These are phyloP conservation scores for Pluteus cervinus DNA, from an alignment of 768 basidiomycete species.

Conservation along the genomic window DNA sequence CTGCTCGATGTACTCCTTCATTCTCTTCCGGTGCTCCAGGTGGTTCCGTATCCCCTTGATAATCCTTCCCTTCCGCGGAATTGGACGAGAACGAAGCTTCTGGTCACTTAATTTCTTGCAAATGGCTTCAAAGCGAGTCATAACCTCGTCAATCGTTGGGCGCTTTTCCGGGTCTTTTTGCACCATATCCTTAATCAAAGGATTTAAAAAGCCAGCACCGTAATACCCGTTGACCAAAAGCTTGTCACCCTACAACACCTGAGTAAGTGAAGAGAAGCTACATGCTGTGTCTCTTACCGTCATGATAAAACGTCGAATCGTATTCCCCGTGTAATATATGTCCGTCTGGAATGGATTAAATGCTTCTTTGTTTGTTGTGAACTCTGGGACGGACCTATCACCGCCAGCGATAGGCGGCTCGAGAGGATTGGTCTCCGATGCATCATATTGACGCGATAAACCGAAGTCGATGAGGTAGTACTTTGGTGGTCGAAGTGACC, in stretches of 20 bases:
- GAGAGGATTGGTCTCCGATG: constrained; percentile 15
- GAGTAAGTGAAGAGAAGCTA: too few relatives aligned
- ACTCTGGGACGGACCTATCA: too few relatives aligned
- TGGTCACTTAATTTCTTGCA: constrained; percentile 6
- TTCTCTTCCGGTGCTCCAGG: too few relatives aligned
- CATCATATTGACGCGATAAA: constrained; percentile 18
- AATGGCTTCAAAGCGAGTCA: constrained; percentile 13
- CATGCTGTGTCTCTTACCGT: too few relatives aligned
- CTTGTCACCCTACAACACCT: background rate
- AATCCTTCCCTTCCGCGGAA: too few relatives aligned
- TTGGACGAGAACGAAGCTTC: constrained; percentile 20
- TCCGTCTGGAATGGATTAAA: constrained; percentile 37
- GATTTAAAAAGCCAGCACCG: constrained; percentile 11
- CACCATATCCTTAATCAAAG: constrained; percentile 18
- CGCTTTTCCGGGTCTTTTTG: constrained; percentile 17
- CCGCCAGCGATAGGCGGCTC: constrained; percentile 28
- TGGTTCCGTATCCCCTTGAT: too few relatives aligned
- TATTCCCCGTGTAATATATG: constrained; percentile 37
- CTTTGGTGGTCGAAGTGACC: constrained; percentile 16
- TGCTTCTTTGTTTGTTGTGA: too few relatives aligned
- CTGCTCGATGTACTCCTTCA: too few relatives aligned
- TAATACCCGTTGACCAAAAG: background rate
- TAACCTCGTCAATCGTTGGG: constrained; percentile 19
- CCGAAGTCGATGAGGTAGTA: constrained; percentile 29
- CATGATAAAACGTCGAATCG: constrained; percentile 25